These are phyloP conservation scores for Avicennia marina DNA, from an alignment of 257 asterid species.

Conservation along the genomic window DNA sequence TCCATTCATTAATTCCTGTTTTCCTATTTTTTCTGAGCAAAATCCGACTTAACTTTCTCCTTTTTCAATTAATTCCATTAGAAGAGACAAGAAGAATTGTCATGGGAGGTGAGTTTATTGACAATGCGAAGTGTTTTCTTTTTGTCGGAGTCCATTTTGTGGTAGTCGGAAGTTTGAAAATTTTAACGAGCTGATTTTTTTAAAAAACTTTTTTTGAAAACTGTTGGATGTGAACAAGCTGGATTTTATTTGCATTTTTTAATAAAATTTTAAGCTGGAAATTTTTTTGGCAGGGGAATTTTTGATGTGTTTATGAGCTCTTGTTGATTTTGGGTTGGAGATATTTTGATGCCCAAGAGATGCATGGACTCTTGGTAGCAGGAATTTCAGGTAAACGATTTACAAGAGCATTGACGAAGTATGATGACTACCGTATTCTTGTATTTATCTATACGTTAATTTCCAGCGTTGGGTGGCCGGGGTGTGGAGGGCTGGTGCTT, in stretches of 20 bases:
- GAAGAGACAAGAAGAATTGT: background rate
- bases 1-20: background rate
- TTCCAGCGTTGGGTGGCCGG: background rate
- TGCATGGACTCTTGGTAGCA: constrained; percentile 29
- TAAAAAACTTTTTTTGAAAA: background rate
- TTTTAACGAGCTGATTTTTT: background rate
- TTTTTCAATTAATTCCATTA: background rate
- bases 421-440: too few species aligned
- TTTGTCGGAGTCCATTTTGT: background rate
- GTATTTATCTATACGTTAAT: too few species aligned
- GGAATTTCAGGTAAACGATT: constrained; percentile 38
- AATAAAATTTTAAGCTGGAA: constrained; percentile 15
- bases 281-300: constrained; percentile 9
- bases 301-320: constrained; percentile 15
- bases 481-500: background rate
- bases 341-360: constrained; percentile 3
- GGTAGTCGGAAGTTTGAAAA: background rate
- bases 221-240: too few species aligned
- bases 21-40: background rate
- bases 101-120: background rate
- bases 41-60: background rate
- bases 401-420: background rate
- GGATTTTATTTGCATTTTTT: too few species aligned
- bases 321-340: constrained; percentile 21
- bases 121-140: background rate